phyloP scores from a whole-genome alignment of 2,329 filamentous ascomycete species.

The Sporothrix pseudoabietina region DNA sequence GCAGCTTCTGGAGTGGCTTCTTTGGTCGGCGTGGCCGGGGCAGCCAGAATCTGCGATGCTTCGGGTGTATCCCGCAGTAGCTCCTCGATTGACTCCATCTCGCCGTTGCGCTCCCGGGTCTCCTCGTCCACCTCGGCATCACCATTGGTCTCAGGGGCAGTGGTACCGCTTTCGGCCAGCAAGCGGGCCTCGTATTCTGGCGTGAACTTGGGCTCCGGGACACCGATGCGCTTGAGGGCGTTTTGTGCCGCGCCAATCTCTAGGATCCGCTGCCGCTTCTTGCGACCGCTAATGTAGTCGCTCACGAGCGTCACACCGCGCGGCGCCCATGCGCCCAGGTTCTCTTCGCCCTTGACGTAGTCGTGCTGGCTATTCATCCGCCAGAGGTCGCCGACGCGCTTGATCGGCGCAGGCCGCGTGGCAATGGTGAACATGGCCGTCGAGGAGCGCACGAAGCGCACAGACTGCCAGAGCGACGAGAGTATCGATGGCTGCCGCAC shows the following conservation, averaged over 20 bases:
- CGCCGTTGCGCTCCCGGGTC: slow-evolving; percentile 32
- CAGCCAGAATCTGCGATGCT: slow-evolving; percentile 47
- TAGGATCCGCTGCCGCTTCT: slow-evolving; percentile 70
- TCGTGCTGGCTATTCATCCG: slow-evolving; percentile 92
- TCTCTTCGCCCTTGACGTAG: slow-evolving; percentile 95
- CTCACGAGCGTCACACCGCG: slow-evolving; percentile 87
- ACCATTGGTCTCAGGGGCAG: slow-evolving; percentile 43
- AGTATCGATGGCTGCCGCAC: slow-evolving; percentile 86
- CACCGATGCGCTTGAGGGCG: slow-evolving; percentile 61
- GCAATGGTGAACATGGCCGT: slow-evolving; percentile 84
- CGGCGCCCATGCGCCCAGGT: slow-evolving; percentile 80
- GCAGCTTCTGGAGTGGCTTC: neutral
- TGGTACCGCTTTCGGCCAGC: slow-evolving; percentile 37
- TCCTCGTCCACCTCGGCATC: slow-evolving; percentile 37
- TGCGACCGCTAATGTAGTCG: slow-evolving; percentile 77
- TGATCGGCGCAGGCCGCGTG: slow-evolving; percentile 85
- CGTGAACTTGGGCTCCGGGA: slow-evolving; percentile 46
- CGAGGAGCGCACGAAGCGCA: slow-evolving; percentile 82
- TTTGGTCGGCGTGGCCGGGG: neutral
- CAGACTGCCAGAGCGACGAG: slow-evolving; percentile 80
- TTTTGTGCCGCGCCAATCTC: slow-evolving; percentile 78
- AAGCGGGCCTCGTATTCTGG: slow-evolving; percentile 24
- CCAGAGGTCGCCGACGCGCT: slow-evolving; percentile 91
- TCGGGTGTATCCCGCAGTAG: slow-evolving; percentile 61
- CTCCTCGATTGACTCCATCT: slow-evolving; percentile 58